Conservation (phyloP, 2,329 filamentous ascomycete genomes). For the Remersonia thermophila region DNA sequence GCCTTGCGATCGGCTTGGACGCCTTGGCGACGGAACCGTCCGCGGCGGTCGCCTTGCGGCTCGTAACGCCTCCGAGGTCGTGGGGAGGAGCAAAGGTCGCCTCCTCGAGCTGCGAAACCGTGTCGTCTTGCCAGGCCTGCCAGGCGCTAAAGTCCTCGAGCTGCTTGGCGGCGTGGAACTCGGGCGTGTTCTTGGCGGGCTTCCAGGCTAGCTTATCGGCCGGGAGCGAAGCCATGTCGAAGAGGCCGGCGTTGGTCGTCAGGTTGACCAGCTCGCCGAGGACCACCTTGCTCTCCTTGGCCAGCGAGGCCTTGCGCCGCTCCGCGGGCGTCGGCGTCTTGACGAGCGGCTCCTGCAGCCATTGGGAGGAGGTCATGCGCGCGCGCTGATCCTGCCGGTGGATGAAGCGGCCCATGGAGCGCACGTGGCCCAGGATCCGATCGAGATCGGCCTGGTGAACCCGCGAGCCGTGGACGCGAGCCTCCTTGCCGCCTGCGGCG, state of each 20-base stretch:
- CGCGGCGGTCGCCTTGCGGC: too few species aligned
- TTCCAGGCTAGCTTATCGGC: constrained; percentile 54
- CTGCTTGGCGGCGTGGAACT: constrained; percentile 54
- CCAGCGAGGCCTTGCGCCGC: constrained; percentile 38
- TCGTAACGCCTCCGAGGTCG: too few species aligned
- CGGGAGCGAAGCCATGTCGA: constrained; percentile 41
- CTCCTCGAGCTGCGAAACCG: constrained; percentile 39
- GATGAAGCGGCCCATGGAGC: constrained; percentile 55
- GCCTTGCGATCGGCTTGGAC: too few species aligned
- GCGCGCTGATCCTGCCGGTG: constrained; percentile 54
- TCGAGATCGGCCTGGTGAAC: constrained; percentile 56
- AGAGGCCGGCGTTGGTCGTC: constrained; percentile 42
- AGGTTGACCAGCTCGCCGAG: constrained; percentile 54
- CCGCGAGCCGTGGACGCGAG: constrained; percentile 55
- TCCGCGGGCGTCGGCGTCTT: constrained; percentile 29
- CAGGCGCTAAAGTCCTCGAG: constrained; percentile 53
- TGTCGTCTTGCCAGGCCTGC: constrained; percentile 44
- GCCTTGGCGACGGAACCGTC: too few species aligned
- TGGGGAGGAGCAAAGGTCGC: constrained; percentile 15
- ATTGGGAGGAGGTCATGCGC: constrained; percentile 44
- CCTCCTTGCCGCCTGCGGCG: constrained; percentile 48
- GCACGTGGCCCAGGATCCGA: constrained; percentile 51
- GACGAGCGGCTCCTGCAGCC: constrained; percentile 51
- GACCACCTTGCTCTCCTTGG: constrained; percentile 50
- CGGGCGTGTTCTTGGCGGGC: constrained; percentile 49